These are phyloP conservation scores for Barnettozyma hawaiiensis DNA, from an alignment of 1,139 yeast genomes.

Conservation along the genomic window DNA sequence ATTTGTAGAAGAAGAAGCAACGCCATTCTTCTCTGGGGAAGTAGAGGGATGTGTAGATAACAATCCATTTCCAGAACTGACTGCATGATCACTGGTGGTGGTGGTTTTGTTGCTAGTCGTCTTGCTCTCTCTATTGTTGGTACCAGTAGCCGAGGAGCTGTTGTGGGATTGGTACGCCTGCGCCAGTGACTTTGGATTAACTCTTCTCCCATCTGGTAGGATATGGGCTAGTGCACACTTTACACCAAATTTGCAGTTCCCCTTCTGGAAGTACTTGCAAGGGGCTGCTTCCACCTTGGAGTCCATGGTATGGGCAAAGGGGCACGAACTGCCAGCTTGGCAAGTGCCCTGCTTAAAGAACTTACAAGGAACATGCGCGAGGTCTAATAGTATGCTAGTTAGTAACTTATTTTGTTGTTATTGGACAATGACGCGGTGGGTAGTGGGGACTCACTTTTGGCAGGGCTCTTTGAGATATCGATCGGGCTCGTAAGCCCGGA, in stretches of 20 bases:
- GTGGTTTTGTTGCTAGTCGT: neutral
- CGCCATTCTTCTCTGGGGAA: conserved; percentile 5
- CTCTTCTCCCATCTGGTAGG: conserved; percentile 81
- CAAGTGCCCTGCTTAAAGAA: conserved; percentile 87
- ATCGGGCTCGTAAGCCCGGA: conserved; percentile 9
- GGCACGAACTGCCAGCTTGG: conserved; percentile 90
- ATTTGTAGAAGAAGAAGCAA: neutral
- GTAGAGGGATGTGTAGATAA: neutral
- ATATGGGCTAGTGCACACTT: conserved; percentile 93
- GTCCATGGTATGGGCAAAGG: conserved; percentile 78
- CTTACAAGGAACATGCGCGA: conserved; percentile 94
- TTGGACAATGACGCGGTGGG: too few species aligned
- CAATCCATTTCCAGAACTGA: conserved; percentile 2
- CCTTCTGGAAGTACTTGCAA: conserved; percentile 90
- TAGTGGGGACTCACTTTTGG: conserved; percentile 24
- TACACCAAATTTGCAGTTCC: conserved; percentile 88
- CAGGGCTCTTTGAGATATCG: conserved; percentile 24
- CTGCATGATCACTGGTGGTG: neutral
- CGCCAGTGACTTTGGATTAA: conserved; percentile 45
- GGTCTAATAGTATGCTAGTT: conserved; percentile 31
- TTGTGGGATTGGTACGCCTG: conserved; percentile 22
- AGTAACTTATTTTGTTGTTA: conserved; percentile 23
- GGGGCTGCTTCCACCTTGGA: conserved; percentile 59
- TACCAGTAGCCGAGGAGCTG: conserved; percentile 9
- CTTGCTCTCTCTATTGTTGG: neutral